Evolutionary conservation across 2,329 filamentous ascomycete genomes (phyloP).

Genomic region (Colletotrichum nymphaeae): DNA sequence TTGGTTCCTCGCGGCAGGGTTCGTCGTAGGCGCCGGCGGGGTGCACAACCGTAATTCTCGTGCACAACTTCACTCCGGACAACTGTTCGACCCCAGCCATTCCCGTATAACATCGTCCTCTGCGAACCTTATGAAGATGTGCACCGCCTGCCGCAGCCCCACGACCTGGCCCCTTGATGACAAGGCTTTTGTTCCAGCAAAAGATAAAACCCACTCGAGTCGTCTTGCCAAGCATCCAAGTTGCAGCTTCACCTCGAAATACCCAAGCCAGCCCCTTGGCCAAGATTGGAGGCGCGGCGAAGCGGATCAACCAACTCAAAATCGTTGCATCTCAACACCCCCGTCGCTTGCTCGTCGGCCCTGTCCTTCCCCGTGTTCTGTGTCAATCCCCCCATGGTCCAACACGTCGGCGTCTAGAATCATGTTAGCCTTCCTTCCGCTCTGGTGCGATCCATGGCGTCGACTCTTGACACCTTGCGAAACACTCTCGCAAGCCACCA

Average conservation of each 20-base stretch:
- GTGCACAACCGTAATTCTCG: neutral
- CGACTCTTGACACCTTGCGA: conserved; percentile 11
- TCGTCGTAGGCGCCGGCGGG: conserved; percentile 2
- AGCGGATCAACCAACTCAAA: neutral
- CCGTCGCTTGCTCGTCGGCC: conserved; percentile 8
- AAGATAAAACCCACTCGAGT: neutral
- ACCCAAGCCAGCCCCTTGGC: neutral
- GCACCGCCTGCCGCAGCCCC: conserved; percentile 4
- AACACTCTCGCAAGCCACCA: conserved; percentile 17
- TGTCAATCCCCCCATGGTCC: conserved; percentile 22
- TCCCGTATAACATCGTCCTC: neutral
- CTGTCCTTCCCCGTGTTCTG: conserved; percentile 6
- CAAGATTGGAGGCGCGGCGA: neutral
- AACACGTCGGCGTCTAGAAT: conserved; percentile 23
- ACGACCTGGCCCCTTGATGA: conserved; percentile 7
- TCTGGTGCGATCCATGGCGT: conserved; percentile 3
- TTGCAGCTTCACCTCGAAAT: neutral
- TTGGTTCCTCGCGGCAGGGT: neutral
- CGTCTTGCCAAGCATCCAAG: neutral
- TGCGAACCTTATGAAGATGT: conserved; percentile 15
- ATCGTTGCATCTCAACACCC: neutral
- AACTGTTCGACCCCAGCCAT: neutral
- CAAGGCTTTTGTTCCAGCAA: neutral
- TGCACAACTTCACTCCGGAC: neutral
- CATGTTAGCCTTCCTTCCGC: conserved; percentile 4